phyloP scores from a whole-genome alignment of 129 eudicot genomes.

The Saussurea involucrata region DNA sequence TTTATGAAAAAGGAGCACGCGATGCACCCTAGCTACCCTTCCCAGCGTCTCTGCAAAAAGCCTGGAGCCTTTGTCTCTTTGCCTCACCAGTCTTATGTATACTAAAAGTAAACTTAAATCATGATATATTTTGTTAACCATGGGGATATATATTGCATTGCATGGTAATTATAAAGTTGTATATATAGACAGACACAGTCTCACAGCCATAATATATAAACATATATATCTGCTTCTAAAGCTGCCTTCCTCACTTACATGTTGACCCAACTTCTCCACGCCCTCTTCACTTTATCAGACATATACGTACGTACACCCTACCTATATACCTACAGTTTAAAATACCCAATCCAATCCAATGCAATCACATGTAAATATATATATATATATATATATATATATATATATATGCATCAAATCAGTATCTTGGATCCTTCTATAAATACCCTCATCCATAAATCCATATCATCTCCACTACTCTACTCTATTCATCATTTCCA shows the following conservation, averaged over 20 bases:
- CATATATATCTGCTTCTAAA: background rate
- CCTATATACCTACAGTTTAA: background rate
- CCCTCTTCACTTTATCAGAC: background rate
- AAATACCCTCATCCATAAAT: background rate
- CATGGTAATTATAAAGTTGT: slow-evolving; percentile 25
- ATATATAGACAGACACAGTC: background rate
- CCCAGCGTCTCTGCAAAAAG: slow-evolving; percentile 14
- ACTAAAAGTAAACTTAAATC: background rate
- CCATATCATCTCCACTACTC: background rate
- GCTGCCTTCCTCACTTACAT: background rate
- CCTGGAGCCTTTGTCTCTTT: slow-evolving; percentile 10
- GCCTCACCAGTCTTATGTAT: slow-evolving; percentile 1
- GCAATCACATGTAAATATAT: background rate
- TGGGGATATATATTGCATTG: slow-evolving; percentile 11
- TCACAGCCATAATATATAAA: background rate
- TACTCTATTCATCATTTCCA: background rate
- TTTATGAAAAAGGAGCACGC: background rate
- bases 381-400: no score
- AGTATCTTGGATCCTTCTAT: background rate
- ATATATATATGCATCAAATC: background rate
- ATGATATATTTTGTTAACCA: background rate
- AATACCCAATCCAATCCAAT: background rate
- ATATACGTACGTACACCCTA: background rate
- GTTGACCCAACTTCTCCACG: background rate
- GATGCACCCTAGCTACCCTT: background rate